Percentiles rank a stretch among this genome's conserved stretches.
phyloP scores from a whole-genome alignment of 768 basidiomycete species.

The Boletus speciosus region DNA sequence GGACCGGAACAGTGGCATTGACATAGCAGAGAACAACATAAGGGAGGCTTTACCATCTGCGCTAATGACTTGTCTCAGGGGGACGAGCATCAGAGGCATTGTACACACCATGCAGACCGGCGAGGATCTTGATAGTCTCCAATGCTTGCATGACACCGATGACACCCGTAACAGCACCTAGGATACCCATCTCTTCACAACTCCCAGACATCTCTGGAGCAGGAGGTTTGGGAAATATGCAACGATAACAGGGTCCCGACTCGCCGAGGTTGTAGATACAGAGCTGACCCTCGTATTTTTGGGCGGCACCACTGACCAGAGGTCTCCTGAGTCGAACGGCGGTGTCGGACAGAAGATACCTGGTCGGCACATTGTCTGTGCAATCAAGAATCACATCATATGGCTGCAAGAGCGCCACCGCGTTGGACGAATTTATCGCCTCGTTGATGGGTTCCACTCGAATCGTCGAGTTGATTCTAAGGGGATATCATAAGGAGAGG shows the following conservation, averaged over 20 bases:
- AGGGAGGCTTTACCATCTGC: constrained; percentile 62
- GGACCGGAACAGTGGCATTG: constrained; percentile 68
- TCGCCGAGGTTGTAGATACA: constrained; percentile 67
- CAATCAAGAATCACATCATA: constrained; percentile 89
- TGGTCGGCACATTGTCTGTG: constrained; percentile 89
- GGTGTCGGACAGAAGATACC: constrained; percentile 89
- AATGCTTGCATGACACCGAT: constrained; percentile 89
- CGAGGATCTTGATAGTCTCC: constrained; percentile 79
- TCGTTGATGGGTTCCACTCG: constrained; percentile 50
- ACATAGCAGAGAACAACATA: constrained; percentile 71
- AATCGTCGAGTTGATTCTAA: constrained; percentile 75
- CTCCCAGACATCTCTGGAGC: constrained; percentile 59
- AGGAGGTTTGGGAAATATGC: constrained; percentile 84
- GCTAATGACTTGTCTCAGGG: constrained; percentile 3
- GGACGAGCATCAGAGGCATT: not conserved
- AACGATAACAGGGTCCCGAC: constrained; percentile 83
- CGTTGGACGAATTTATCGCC: constrained; percentile 61
- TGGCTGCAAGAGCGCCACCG: constrained; percentile 49
- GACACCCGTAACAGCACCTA: constrained; percentile 85
- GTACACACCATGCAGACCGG: constrained; percentile 58
- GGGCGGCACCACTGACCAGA: constrained; percentile 91
- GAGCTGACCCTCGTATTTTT: constrained; percentile 78
- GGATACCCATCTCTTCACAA: constrained; percentile 76
- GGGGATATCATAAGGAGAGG: not conserved
- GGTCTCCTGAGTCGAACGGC: constrained; percentile 73